These are phyloP conservation scores for Isatis tinctoria DNA, from an alignment of 345 rosid species.

Conservation along the genomic window DNA sequence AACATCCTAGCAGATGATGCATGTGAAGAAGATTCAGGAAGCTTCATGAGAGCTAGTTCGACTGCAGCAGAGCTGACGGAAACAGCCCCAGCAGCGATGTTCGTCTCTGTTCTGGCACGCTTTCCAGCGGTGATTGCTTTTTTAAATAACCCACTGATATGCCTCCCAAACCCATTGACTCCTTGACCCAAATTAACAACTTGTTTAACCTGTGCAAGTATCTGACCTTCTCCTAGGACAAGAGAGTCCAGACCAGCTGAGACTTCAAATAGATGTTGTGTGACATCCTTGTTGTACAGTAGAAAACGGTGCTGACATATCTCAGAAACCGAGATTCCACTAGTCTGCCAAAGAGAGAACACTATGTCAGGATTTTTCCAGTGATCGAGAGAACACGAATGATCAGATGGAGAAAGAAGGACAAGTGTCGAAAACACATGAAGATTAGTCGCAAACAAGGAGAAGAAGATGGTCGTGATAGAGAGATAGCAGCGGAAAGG, in stretches of 20 bases:
- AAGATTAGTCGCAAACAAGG: no score
- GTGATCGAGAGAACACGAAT: background rate
- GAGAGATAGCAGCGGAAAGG: background rate
- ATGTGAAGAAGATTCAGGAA: conserved; percentile 43
- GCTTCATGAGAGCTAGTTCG: conserved; percentile 64
- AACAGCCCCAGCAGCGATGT: conserved; percentile 70
- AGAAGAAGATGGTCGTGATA: background rate
- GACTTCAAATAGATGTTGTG: conserved; percentile 89
- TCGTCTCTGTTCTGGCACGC: conserved; percentile 69
- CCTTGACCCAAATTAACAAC: conserved; percentile 69
- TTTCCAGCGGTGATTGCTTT: conserved; percentile 70
- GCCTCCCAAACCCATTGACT: conserved; percentile 67
- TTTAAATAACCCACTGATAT: conserved; percentile 65
- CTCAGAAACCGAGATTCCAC: conserved; percentile 66
- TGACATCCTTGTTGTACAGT: conserved; percentile 76
- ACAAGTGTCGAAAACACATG: background rate
- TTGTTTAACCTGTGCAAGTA: conserved; percentile 78
- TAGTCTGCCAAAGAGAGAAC: conserved; percentile 44
- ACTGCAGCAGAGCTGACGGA: conserved; percentile 85
- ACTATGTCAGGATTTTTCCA: background rate
- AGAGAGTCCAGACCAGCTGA: conserved; percentile 93
- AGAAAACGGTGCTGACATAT: conserved; percentile 74
- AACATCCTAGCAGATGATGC: conserved; percentile 48
- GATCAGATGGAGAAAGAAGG: background rate
- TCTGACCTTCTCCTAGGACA: conserved; percentile 79